Evolutionary conservation across 495 filamentous ascomycete species (phyloP).

Genomic region (Glonium stellatum): DNA sequence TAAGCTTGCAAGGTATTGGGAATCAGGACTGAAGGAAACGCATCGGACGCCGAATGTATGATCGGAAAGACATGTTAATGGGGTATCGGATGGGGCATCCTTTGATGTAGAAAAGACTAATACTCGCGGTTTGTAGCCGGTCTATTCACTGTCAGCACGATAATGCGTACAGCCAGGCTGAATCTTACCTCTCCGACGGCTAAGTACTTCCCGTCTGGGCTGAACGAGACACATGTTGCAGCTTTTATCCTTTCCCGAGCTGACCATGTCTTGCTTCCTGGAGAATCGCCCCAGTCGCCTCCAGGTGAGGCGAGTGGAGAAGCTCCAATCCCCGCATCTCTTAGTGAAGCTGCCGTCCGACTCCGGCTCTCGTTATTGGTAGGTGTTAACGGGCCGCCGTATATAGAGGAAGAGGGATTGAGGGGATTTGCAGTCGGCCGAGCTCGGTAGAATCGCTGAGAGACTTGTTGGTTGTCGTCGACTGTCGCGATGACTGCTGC

Average conservation of each 20-base stretch:
- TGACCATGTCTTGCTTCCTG: conserved; percentile 65
- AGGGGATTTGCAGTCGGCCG: conserved; percentile 68
- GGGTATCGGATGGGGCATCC: conserved; percentile 69
- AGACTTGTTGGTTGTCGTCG: conserved; percentile 60
- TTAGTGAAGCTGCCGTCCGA: conserved; percentile 46
- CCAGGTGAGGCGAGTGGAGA: conserved; percentile 38
- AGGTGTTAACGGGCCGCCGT: conserved; percentile 55
- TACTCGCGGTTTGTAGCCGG: conserved; percentile 86
- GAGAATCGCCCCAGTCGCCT: conserved; percentile 51
- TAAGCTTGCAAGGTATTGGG: conserved; percentile 78
- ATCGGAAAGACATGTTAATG: conserved; percentile 78
- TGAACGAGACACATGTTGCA: conserved; percentile 90
- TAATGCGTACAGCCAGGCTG: not conserved
- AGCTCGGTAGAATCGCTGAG: conserved; percentile 85
- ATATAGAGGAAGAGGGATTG: conserved; percentile 45
- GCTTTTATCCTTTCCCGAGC: conserved; percentile 87
- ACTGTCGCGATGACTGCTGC: conserved; percentile 85
- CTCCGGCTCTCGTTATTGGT: conserved; percentile 55
- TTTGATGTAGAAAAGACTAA: conserved; percentile 75
- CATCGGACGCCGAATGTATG: conserved; percentile 85
- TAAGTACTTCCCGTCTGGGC: conserved; percentile 79
- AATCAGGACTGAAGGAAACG: conserved; percentile 83
- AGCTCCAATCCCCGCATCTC: conserved; percentile 47
- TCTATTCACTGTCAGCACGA: conserved; percentile 41
- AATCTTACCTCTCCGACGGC: conserved; percentile 76